Evolutionary conservation across 2,329 filamentous ascomycete genomes (phyloP), one percentile per base, ranked within the genome.

Genomic region (Ophiostoma ulmi): DNA sequence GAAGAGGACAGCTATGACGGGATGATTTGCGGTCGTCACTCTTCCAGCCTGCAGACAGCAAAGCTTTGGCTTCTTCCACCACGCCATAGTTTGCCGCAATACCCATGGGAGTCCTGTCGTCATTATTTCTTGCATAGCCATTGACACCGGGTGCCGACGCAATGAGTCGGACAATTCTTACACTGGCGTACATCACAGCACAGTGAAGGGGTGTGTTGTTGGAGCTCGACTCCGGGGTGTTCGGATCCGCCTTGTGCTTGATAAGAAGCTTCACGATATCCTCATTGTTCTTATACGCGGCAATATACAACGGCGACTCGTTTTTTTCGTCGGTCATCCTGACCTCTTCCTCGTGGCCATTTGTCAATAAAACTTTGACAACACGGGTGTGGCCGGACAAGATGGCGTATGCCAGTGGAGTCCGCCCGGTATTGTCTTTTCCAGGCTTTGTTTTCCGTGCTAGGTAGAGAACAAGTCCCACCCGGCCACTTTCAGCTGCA

Each of bases 171-270:
- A 64, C 61, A 3, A 64, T 11, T 10, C 20, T 26, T 14, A 64
- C 61, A 64, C 61, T 64, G 5, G 61, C 35, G 38, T 20, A 38
- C 31, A 64, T 38, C 13, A 64, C 61, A n/a, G 61, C 61, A n/a
- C 31, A 20, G 8, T 64, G 61, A 10, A 64, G 61, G 10, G 61
- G 31, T 36, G 61, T 64, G 14, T 64, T 64, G 17, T 64, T 36
- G 61, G 10, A 4, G 26, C 5, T n/a, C 35, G 26, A 36, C 31
- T 64, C 61, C 5, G 31, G 31, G 31, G 35, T 64, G 61, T 64
- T 64, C 4, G 61, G 61, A n/a, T 64, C 61, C 8, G 61, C 61
- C 14, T 64, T 64, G 35, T 64, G 31, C 61, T 64, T 38, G 31
- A 64, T 13, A 38, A 64, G 61, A 20, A 38, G 61, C 31, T n/a